Base-by-base conservation (phyloP, 2,329 filamentous ascomycete genomes). In the Aspergillus latus region DNA sequence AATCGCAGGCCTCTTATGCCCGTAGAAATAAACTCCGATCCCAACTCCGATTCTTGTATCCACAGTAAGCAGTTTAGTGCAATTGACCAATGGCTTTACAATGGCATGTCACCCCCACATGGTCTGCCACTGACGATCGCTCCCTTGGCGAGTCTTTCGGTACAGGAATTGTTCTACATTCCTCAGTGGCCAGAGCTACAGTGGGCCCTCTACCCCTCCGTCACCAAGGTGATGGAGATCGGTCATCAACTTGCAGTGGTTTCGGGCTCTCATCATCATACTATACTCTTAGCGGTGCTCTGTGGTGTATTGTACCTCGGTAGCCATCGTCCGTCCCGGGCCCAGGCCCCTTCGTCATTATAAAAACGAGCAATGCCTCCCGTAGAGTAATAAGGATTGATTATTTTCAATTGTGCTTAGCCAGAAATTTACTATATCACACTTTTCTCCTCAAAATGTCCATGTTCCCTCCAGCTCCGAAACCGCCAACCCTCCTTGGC, bases 401-500 rank as follows among this genome's bases (percentile, higher is more conserved):
- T 21, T 21, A 21, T 21, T 21, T 2, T 34, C 32, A 34, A 7
- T 34, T 34, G 10, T 11, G 32, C 32, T 34, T 7, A 34, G 7
- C 30, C 10, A 2, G 30, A 10, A 34, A 10, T 10, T 4, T 8
- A 7, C 30, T 10, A 34, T 8, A 34, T 34, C 3, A 34, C 10
- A 34, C 6, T 34, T 10, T 34, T 34, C 7, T 10, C 30, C 30
- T 5, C 34, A 37, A 10, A 37, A 51, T 51, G 49, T 51, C 49
- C 28, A 29, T 52, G 4, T 52, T 52, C 3, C 11, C 50, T 1
- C 13, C 32, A 1, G 57, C 54, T 1, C 54, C 57, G 2, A 59
- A 57, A 28, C 57, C 57, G 8, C 34, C 52, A 26, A 42, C 26
- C 37, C 68, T 76, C 6, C 74, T 84, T 44, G 82, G 80, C 46